These are phyloP conservation scores for Agrocybe pediades DNA, from an alignment of 768 basidiomycete genomes.

Conservation along the genomic window DNA sequence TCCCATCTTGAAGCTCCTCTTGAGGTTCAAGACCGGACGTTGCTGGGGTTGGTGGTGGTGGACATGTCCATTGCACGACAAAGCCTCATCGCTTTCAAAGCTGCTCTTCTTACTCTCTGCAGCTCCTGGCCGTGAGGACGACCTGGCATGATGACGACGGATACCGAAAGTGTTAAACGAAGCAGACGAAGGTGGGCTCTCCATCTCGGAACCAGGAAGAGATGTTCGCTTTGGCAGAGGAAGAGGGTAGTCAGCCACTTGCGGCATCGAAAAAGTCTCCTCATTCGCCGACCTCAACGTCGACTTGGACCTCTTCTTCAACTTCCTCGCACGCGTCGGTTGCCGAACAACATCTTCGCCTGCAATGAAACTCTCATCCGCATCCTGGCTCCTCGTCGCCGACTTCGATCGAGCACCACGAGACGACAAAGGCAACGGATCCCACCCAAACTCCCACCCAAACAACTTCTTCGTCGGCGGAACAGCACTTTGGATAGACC, in stretches of 20 bases:
- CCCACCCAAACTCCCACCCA: constrained; percentile 18
- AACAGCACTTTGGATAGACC: constrained; percentile 13
- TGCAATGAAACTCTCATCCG: neutral
- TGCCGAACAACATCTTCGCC: neutral
- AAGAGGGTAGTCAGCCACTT: neutral
- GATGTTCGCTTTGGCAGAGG: neutral
- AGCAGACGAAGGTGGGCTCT: neutral
- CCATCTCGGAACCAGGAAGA: neutral
- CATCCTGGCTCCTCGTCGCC: neutral
- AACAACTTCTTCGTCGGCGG: constrained; percentile 10
- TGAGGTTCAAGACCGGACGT: constrained; percentile 15
- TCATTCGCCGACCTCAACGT: constrained; percentile 1
- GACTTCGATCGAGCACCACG: neutral
- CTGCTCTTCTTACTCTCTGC: constrained; percentile 6
- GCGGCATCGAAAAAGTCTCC: neutral
- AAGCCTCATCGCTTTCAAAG: neutral
- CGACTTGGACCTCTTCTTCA: constrained; percentile 16
- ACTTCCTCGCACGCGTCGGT: constrained; percentile 11
- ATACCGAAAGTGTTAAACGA: neutral
- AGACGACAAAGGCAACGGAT: constrained; percentile 6
- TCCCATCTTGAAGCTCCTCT: constrained; percentile 23
- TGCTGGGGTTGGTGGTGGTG: neutral
- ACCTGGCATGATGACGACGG: neutral
- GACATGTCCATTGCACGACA: neutral
- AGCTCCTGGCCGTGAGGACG: constrained; percentile 7